Percentiles rank a stretch among this genome's conserved stretches.
phyloP scores from a whole-genome alignment of 179 eudicot genomes.

The Spergularia azorica region DNA sequence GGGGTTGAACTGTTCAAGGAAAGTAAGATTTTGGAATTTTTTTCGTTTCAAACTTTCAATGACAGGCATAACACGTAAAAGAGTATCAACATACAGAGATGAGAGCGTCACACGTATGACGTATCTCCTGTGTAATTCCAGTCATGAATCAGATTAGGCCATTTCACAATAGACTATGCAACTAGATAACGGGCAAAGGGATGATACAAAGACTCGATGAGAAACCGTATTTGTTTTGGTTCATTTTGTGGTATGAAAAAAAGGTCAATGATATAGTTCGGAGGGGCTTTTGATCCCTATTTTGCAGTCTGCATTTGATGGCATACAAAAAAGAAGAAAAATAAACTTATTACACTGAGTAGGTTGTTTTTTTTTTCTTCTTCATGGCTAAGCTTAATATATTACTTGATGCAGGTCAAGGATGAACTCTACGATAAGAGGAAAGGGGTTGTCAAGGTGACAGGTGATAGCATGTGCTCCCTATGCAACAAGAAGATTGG shows the following conservation, averaged over 20 bases:
- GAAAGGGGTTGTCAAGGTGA: constrained; percentile 78
- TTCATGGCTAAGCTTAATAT: neutral
- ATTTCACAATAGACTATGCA: too few species aligned
- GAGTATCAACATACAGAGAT: neutral
- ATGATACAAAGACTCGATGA: too few species aligned
- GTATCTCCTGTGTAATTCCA: too few species aligned
- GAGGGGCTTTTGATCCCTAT: too few species aligned
- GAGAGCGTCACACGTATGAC: too few species aligned
- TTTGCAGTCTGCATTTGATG: too few species aligned
- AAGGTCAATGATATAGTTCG: too few species aligned
- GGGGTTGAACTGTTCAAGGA: too few species aligned
- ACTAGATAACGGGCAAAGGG: too few species aligned
- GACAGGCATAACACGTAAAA: neutral
- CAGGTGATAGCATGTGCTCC: constrained; percentile 81
- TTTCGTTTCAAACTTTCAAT: neutral
- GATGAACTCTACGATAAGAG: constrained; percentile 77
- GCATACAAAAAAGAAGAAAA: neutral
- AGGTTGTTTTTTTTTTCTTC: neutral
- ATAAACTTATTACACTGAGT: neutral
- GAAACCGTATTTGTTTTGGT: too few species aligned
- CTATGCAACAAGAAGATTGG: constrained; percentile 97
- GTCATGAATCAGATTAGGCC: too few species aligned
- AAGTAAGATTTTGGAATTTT: neutral
- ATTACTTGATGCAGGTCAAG: constrained; percentile 64
- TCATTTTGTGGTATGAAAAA: too few species aligned